phyloP scores from a whole-genome alignment of 352 stramenopile genomes.

The Globisporangium yorkense region DNA sequence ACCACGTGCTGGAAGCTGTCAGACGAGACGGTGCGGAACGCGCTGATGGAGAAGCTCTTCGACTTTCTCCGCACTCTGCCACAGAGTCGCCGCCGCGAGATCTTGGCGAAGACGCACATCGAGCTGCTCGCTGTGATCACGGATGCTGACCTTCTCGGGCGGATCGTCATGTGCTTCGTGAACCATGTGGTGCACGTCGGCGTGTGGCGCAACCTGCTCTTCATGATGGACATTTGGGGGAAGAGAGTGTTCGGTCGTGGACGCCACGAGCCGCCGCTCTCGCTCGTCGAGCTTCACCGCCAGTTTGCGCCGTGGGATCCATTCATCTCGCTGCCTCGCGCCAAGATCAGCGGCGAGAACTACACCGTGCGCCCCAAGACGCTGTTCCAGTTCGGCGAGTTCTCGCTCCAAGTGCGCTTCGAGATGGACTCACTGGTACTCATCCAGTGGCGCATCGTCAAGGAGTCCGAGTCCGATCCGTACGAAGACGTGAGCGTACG shows the following conservation, averaged over 20 bases:
- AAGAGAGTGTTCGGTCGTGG: constrained; percentile 6
- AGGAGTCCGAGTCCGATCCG: not conserved
- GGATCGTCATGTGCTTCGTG: constrained; percentile 32
- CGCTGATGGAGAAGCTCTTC: constrained; percentile 30
- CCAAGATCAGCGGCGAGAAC: constrained; percentile 5
- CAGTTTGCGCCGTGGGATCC: constrained; percentile 42
- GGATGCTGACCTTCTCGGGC: constrained; percentile 30
- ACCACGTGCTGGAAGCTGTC: constrained; percentile 18
- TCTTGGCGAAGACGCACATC: constrained; percentile 27
- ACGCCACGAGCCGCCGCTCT: constrained; percentile 15
- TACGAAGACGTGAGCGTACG: not conserved
- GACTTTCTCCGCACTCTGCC: constrained; percentile 24
- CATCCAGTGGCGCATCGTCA: constrained; percentile 32
- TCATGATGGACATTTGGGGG: constrained; percentile 34
- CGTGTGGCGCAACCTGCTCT: constrained; percentile 46
- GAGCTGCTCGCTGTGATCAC: constrained; percentile 25
- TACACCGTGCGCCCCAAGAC: constrained; percentile 22
- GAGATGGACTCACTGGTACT: constrained; percentile 18
- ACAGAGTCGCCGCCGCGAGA: constrained; percentile 15
- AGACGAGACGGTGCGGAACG: constrained; percentile 9
- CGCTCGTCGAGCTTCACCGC: constrained; percentile 37
- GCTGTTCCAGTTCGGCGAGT: constrained; percentile 25
- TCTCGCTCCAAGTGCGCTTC: constrained; percentile 26
- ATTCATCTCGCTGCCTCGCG: constrained; percentile 2
- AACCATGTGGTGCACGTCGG: constrained; percentile 34